A percentile compares a stretch with the other conserved stretches of the same genome.
phyloP scores from a whole-genome alignment of 257 asterid species.

The Solanum chmielewskii region DNA sequence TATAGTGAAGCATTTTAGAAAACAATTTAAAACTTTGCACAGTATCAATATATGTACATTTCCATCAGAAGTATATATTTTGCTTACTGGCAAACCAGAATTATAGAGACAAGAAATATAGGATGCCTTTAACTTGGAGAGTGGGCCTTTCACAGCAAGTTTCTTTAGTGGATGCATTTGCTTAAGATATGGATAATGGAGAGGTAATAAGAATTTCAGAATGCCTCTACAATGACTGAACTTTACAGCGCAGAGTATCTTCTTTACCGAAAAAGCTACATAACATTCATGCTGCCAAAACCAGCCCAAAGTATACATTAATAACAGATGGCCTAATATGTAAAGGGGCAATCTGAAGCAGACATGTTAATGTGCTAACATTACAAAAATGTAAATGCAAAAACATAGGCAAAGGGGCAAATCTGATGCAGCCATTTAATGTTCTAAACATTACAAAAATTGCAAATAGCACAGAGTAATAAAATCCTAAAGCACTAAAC shows the following conservation, averaged over 20 bases:
- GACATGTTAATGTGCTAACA: not conserved
- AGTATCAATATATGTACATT: not conserved
- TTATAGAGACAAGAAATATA: not conserved
- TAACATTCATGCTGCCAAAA: not conserved
- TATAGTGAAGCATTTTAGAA: slow-evolving; percentile 7
- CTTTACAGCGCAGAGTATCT: not conserved
- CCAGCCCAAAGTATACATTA: not conserved
- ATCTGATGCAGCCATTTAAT: not conserved
- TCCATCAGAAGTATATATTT: not conserved
- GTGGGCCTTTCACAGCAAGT: not conserved
- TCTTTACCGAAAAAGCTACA: not conserved
- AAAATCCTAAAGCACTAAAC: not conserved
- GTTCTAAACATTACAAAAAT: not conserved
- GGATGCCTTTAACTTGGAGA: not conserved
- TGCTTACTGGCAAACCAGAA: not conserved
- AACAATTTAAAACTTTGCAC: not conserved
- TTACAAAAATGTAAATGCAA: not conserved
- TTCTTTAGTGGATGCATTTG: not conserved
- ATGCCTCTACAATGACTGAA: not conserved
- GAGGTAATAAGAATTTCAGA: not conserved
- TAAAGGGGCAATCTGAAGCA: not conserved
- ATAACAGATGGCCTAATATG: not conserved
- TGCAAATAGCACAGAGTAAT: not conserved
- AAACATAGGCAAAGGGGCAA: not conserved
- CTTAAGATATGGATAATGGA: not conserved